Percentiles rank a stretch among this genome's conserved stretches.
phyloP scores from a whole-genome alignment of 345 rosid genomes.

The Kandelia obovata region DNA sequence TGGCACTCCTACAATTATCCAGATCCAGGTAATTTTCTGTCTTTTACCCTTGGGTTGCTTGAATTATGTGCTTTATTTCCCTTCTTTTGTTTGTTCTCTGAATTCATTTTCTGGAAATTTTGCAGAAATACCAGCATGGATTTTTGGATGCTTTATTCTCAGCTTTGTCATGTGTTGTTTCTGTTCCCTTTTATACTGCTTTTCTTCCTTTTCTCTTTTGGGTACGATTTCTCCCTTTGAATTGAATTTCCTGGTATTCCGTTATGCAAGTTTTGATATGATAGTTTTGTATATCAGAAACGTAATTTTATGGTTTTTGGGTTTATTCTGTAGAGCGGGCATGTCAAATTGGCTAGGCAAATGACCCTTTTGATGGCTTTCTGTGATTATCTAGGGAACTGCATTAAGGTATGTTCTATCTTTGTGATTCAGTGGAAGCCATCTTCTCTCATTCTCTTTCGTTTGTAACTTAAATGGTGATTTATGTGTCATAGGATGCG shows the following conservation, averaged over 20 bases:
- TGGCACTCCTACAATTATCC: slow-evolving; percentile 56
- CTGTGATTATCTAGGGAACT: slow-evolving; percentile 90
- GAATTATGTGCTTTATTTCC: background rate
- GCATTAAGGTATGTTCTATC: slow-evolving; percentile 54
- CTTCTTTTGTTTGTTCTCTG: background rate
- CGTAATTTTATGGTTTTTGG: slow-evolving; percentile 14
- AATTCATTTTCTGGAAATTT: background rate
- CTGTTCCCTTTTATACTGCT: slow-evolving; percentile 95
- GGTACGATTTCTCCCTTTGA: slow-evolving; percentile 39
- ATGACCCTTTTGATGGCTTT: slow-evolving; percentile 94
- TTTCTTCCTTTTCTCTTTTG: slow-evolving; percentile 96
- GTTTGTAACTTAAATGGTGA: slow-evolving; percentile 8
- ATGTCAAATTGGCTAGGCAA: slow-evolving; percentile 95
- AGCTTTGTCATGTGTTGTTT: slow-evolving; percentile 82
- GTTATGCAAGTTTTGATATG: background rate
- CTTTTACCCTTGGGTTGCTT: background rate
- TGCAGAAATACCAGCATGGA: slow-evolving; percentile 64
- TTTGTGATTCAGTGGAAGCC: background rate
- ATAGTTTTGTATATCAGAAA: background rate
- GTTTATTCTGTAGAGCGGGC: slow-evolving; percentile 66
- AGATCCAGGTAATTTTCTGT: slow-evolving; percentile 64
- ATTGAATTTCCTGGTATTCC: slow-evolving; percentile 6
- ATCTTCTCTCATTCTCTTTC: background rate
- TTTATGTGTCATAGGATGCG: slow-evolving; percentile 56
- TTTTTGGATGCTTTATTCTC: slow-evolving; percentile 77